Evolutionary conservation across 2,329 filamentous ascomycete species (phyloP), one percentile per base, ranked within the genome.

Genomic region (Fusarium musae): DNA sequence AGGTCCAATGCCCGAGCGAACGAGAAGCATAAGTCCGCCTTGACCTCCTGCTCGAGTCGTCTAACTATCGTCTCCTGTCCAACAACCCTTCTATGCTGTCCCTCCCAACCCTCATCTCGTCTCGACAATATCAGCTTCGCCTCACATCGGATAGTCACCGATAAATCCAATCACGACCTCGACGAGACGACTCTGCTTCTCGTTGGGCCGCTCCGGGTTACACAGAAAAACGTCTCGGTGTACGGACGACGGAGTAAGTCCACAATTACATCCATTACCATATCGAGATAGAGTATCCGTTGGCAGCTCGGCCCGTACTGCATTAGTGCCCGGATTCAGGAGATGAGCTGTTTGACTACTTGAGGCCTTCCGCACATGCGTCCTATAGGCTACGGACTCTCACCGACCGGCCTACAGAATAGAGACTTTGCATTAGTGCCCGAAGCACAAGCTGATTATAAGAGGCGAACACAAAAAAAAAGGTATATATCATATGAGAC

Each of bases 281-380:
- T 58, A 69, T 70, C n/a, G 12, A 62, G 54, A 49, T 62, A 46
- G 43, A 28, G 39, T 34, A 40, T 53, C 52, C 59, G 42, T 49
- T 71, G 58, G 63, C 70, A 73, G 44, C 67, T 73, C 70, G 70
- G 70, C 62, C 62, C 54, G 66, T 54, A 61, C 68, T 61, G 62
- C 70, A 72, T 73, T 73, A 70, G 66, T 57, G 57, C 39, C 70
- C 61, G 52, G 59, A 44, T 40, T 49, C 59, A 44, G 59, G 47
- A 66, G 34, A 40, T 42, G 42, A 28, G 32, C 36, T 16, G 34
- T 37, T 37, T 49, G 23, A 15, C 30, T 36, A 15, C 32, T 49
- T 70, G 67, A 70, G 67, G 66, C 67, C 66, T 44, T 66, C 67
- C 42, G 21, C 21, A 37, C 17, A 23, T 44, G 52, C 66, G 37